Conservation (phyloP, 179 eudicot species). For the Nepenthes alata region DNA sequence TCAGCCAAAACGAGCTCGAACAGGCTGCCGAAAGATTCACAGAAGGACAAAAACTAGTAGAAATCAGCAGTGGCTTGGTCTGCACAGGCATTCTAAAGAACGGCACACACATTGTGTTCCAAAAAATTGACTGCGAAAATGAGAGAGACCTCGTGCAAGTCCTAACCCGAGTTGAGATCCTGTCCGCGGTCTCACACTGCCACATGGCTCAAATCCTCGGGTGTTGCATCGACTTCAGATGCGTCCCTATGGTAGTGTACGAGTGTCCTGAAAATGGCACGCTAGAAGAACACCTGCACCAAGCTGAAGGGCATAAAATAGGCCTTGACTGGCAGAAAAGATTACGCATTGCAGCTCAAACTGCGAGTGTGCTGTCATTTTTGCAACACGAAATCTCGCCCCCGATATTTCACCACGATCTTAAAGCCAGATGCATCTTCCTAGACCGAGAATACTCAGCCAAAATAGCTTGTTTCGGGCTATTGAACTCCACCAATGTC, state of each 20-base stretch:
- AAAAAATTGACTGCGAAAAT: slow-evolving; percentile 38
- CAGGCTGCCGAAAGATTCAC: slow-evolving; percentile 61
- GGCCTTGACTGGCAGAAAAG: slow-evolving; percentile 64
- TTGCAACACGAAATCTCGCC: slow-evolving; percentile 53
- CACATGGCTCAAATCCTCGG: slow-evolving; percentile 59
- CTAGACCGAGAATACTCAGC: slow-evolving; percentile 39
- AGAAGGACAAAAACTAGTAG: slow-evolving; percentile 29
- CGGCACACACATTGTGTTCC: slow-evolving; percentile 49
- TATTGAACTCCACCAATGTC: slow-evolving; percentile 9
- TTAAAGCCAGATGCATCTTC: slow-evolving; percentile 42
- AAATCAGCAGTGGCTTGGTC: slow-evolving; percentile 23
- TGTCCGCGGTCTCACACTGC: slow-evolving; percentile 43
- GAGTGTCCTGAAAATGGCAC: slow-evolving; percentile 54
- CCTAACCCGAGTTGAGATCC: slow-evolving; percentile 35
- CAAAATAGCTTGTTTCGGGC: slow-evolving; percentile 44
- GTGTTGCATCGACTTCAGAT: slow-evolving; percentile 51
- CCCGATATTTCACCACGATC: slow-evolving; percentile 50
- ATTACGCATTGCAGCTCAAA: slow-evolving; percentile 53
- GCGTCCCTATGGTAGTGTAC: slow-evolving; percentile 50
- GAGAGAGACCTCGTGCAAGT: slow-evolving; percentile 45
- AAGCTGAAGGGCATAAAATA: slow-evolving; percentile 12
- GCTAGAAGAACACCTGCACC: slow-evolving; percentile 33
- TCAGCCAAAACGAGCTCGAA: slow-evolving; percentile 56
- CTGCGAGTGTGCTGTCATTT: slow-evolving; percentile 49
- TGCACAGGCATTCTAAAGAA: slow-evolving; percentile 48